Conservation (phyloP, 208 protist species). For the Leishmania guyanensis region DNA sequence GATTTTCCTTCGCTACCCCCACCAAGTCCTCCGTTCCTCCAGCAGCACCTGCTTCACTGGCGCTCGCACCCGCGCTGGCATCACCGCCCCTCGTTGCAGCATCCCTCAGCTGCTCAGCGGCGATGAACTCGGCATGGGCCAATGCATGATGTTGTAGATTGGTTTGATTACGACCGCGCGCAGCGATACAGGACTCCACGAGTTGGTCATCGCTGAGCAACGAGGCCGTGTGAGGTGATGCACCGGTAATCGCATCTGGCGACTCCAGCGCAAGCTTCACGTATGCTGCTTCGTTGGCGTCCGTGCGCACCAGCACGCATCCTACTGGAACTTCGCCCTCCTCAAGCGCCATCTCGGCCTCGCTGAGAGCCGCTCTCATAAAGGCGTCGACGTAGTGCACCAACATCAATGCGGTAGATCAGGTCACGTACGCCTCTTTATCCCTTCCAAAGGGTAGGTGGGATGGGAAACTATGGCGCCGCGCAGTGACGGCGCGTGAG, state of each 20-base stretch:
- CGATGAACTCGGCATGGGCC: slow-evolving; percentile 92
- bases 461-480: neutral
- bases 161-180: slow-evolving; percentile 88
- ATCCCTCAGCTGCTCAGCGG: slow-evolving; percentile 45
- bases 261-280: neutral
- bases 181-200: slow-evolving; percentile 6
- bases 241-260: neutral
- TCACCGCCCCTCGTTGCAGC: neutral
- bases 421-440: neutral
- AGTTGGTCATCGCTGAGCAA: too few species aligned
- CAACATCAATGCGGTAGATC: slow-evolving; percentile 4
- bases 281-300: slow-evolving; percentile 20
- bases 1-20: neutral
- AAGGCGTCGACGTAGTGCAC: slow-evolving; percentile 59
- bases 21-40: too few species aligned
- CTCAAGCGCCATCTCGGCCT: slow-evolving; percentile 54
- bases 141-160: slow-evolving; percentile 86
- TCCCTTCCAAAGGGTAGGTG: neutral
- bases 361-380: slow-evolving; percentile 69
- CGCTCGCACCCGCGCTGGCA: neutral
- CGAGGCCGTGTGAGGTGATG: neutral
- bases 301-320: slow-evolving; percentile 86
- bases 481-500: neutral
- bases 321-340: slow-evolving; percentile 95
- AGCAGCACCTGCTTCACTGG: neutral